A percentile compares a stretch with the other conserved stretches of the same genome.
These are phyloP conservation scores for Ustilago nuda DNA, from an alignment of 1,284 basidiomycete species.

Conservation along the genomic window DNA sequence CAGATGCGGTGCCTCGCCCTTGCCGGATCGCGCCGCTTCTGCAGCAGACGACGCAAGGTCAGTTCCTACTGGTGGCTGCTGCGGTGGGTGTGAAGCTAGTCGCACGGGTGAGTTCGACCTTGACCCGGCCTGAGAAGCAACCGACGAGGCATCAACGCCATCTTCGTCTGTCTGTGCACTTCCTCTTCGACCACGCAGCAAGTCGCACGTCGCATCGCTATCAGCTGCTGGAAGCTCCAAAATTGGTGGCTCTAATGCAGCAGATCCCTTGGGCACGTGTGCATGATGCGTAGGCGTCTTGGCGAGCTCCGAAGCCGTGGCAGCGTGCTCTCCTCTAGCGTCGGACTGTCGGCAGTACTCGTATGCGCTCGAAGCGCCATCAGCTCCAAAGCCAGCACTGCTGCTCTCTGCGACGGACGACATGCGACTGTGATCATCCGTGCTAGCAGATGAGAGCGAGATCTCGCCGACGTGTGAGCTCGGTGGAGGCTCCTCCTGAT, in stretches of 20 bases:
- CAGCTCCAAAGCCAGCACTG: slow-evolving; percentile 27
- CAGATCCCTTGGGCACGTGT: slow-evolving; percentile 36
- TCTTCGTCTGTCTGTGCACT: slow-evolving; percentile 46
- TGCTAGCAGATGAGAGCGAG: slow-evolving; percentile 41
- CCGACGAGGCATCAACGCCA: slow-evolving; percentile 57
- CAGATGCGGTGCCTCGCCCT: slow-evolving; percentile 32
- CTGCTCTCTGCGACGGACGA: slow-evolving; percentile 37
- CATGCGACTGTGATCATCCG: slow-evolving; percentile 32
- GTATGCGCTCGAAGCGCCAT: slow-evolving; percentile 31
- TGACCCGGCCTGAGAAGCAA: slow-evolving; percentile 66
- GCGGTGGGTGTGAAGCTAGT: slow-evolving; percentile 11
- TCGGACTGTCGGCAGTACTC: slow-evolving; percentile 28
- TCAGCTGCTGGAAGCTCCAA: slow-evolving; percentile 47
- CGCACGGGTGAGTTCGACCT: slow-evolving; percentile 57
- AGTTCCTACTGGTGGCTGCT: slow-evolving; percentile 17
- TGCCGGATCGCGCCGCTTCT: slow-evolving; percentile 24
- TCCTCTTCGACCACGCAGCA: slow-evolving; percentile 29
- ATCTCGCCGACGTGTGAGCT: slow-evolving; percentile 42
- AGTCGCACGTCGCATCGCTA: slow-evolving; percentile 15
- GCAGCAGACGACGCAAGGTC: slow-evolving; percentile 24
- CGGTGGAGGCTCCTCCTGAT: slow-evolving; percentile 46
- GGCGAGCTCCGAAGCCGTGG: slow-evolving; percentile 47
- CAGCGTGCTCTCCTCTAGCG: slow-evolving; percentile 19
- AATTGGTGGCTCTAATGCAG: slow-evolving; percentile 45
- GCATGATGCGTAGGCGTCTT: slow-evolving; percentile 60